A percentile compares a stretch with the other conserved stretches of the same genome.
These are phyloP conservation scores for Candida quercuum DNA, from an alignment of 805 yeast genomes.

Conservation along the genomic window DNA sequence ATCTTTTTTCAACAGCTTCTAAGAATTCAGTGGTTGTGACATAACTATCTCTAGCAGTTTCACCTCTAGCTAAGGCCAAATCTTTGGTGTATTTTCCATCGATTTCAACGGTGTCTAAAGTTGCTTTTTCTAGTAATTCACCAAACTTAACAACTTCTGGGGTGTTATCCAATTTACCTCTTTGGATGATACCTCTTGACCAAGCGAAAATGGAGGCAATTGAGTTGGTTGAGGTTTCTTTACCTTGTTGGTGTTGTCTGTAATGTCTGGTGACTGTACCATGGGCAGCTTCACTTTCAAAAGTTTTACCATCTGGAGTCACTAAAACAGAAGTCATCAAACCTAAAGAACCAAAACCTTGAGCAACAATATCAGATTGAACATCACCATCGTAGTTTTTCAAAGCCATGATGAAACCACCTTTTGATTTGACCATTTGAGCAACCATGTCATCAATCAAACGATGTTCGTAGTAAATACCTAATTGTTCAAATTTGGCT, in stretches of 20 bases:
- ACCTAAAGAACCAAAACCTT: constrained; percentile 81
- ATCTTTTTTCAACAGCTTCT: constrained; percentile 66
- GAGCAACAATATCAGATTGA: constrained; percentile 81
- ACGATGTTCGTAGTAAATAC: constrained; percentile 74
- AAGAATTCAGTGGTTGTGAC: constrained; percentile 75
- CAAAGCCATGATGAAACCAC: constrained; percentile 76
- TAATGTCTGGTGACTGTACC: constrained; percentile 86
- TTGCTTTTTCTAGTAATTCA: constrained; percentile 56
- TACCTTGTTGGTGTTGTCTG: constrained; percentile 77
- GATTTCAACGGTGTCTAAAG: constrained; percentile 64
- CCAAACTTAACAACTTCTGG: constrained; percentile 69
- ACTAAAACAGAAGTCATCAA: constrained; percentile 79
- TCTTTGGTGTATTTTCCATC: constrained; percentile 83
- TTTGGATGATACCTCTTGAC: constrained; percentile 79
- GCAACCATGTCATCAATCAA: constrained; percentile 87
- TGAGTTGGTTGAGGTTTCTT: constrained; percentile 79
- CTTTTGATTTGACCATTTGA: constrained; percentile 80
- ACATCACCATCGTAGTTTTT: constrained; percentile 87
- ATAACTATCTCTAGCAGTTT: constrained; percentile 52
- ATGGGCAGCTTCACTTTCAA: constrained; percentile 83
- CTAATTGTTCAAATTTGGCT: constrained; percentile 48
- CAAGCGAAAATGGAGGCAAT: constrained; percentile 84
- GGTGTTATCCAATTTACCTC: constrained; percentile 72
- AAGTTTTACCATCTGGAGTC: constrained; percentile 84
- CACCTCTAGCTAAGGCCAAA: constrained; percentile 67